Evolutionary conservation across 495 filamentous ascomycete species (phyloP).

Genomic region (Staphylotrichum longicolle): DNA sequence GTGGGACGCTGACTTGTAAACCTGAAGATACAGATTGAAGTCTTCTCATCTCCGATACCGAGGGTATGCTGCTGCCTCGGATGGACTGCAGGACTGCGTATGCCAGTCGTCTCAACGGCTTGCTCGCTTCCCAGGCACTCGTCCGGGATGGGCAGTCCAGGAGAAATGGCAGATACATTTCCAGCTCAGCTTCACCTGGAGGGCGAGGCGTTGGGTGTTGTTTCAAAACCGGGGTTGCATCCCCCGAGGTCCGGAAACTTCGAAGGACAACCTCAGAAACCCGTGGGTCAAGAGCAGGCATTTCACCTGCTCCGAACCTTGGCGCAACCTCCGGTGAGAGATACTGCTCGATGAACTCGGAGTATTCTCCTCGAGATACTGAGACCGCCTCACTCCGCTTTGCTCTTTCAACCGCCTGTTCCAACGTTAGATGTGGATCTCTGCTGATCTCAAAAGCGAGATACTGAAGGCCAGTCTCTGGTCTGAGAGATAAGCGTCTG

Average conservation of each 20-base stretch:
- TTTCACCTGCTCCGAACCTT: not conserved
- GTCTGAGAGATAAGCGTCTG: conserved; percentile 34
- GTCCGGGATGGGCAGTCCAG: conserved; percentile 56
- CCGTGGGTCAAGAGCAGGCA: conserved; percentile 44
- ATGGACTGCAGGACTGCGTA: conserved; percentile 57
- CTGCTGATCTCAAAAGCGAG: conserved; percentile 43
- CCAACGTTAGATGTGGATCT: conserved; percentile 34
- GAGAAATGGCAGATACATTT: conserved; percentile 59
- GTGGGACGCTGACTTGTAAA: conserved; percentile 16
- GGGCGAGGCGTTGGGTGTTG: not conserved
- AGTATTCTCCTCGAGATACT: conserved; percentile 31
- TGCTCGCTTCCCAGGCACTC: conserved; percentile 64
- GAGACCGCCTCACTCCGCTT: conserved; percentile 25
- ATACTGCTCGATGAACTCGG: conserved; percentile 48
- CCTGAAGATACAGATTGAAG: conserved; percentile 30
- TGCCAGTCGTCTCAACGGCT: conserved; percentile 51
- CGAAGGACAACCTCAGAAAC: conserved; percentile 50
- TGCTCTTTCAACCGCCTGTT: conserved; percentile 30
- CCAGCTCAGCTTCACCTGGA: conserved; percentile 21
- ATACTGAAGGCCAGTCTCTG: conserved; percentile 26
- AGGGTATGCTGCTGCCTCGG: conserved; percentile 11
- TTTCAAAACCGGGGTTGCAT: not conserved
- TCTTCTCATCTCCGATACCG: conserved; percentile 34
- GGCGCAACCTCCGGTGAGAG: conserved; percentile 21
- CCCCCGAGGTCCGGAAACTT: conserved; percentile 18